Conservation (phyloP, 768 basidiomycete genomes). For the Lactifluus pinguis region DNA sequence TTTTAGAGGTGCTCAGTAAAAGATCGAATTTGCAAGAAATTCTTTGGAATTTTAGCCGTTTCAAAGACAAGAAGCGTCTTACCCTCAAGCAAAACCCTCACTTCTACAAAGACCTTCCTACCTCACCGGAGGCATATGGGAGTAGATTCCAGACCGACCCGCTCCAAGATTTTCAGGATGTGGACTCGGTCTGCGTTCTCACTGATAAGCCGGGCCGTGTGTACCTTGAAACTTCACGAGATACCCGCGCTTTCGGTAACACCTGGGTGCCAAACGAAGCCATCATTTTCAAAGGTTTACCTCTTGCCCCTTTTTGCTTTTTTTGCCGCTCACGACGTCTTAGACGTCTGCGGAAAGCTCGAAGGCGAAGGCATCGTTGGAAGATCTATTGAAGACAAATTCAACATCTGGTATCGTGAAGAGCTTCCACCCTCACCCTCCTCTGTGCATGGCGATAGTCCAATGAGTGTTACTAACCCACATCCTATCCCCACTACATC, state of each 20-base stretch:
- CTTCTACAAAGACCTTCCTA: no score
- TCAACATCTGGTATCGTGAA: no score
- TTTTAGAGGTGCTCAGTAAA: slow-evolving; percentile 1
- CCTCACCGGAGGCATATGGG: neutral
- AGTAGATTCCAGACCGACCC: neutral
- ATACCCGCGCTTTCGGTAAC: slow-evolving; percentile 2
- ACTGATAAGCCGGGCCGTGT: neutral
- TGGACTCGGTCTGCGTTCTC: slow-evolving; percentile 1
- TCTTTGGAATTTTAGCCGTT: slow-evolving; percentile 11
- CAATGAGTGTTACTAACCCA: no score
- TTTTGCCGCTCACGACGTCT: no score
- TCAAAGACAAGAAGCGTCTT: neutral
- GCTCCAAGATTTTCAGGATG: neutral
- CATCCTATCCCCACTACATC: no score
- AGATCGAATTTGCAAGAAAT: neutral
- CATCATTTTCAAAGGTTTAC: slow-evolving; percentile 11
- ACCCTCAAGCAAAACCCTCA: neutral
- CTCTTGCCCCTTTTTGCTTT: no score
- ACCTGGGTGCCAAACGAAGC: neutral
- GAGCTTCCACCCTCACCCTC: no score
- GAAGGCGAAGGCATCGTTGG: no score
- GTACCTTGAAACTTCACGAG: neutral
- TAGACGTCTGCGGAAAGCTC: no score
- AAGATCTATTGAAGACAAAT: no score
- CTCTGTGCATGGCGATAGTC: no score